Percentiles rank a stretch among this genome's conserved stretches.
phyloP scores from a whole-genome alignment of 2,329 filamentous ascomycete genomes.

The Aspergillus sp. region DNA sequence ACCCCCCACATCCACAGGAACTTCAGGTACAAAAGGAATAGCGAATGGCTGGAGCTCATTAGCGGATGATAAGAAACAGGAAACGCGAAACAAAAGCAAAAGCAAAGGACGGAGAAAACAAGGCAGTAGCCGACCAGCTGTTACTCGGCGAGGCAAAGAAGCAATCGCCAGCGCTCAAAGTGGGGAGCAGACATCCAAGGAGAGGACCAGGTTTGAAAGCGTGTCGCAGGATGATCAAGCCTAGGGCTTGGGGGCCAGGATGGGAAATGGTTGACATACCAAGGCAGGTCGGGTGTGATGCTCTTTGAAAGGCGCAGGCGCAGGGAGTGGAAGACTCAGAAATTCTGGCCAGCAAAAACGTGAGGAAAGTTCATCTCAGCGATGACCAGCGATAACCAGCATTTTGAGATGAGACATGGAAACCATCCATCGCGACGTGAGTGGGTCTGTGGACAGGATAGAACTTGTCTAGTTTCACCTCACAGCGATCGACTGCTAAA shows the following conservation, averaged over 20 bases:
- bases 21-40: constrained; percentile 13
- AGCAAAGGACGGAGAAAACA: constrained; percentile 13
- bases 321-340: constrained; percentile 5
- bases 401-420: constrained; percentile 8
- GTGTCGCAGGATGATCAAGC: not conserved
- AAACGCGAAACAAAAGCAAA: constrained; percentile 12
- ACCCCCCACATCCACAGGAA: constrained; percentile 24
- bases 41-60: constrained; percentile 8
- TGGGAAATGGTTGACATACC: not conserved
- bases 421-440: not conserved
- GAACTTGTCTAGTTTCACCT: constrained; percentile 24
- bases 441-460: constrained; percentile 12
- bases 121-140: constrained; percentile 4
- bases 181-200: constrained; percentile 15
- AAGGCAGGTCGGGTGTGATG: not conserved
- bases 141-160: constrained; percentile 12
- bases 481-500: constrained; percentile 22
- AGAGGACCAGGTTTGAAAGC: constrained; percentile 10
- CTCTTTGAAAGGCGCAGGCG: not conserved
- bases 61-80: constrained; percentile 13
- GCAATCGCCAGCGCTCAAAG: constrained; percentile 13
- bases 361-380: not conserved
- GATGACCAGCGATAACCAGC: not conserved
- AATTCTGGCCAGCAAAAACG: constrained; percentile 1
- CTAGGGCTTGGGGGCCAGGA: not conserved